Conservation (phyloP, 306 rosid genomes). For the Vigna nakashimae region DNA sequence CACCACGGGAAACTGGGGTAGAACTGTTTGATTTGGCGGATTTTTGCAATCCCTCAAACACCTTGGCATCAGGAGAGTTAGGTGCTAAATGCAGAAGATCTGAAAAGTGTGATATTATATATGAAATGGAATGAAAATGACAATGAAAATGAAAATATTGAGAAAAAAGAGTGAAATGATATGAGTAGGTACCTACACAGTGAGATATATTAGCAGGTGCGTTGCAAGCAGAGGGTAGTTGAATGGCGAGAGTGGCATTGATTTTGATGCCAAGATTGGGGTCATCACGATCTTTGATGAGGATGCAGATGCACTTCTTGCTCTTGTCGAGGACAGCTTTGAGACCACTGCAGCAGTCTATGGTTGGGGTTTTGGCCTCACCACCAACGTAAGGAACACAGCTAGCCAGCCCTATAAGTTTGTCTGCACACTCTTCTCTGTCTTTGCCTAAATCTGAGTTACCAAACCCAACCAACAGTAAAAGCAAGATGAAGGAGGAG, state of each 20-base stretch:
- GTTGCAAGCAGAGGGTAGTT: constrained; percentile 73
- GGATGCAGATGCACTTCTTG: constrained; percentile 78
- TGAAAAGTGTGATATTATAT: constrained; percentile 33
- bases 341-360: constrained; percentile 82
- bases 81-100: constrained; percentile 82
- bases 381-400: constrained; percentile 80
- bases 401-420: constrained; percentile 63
- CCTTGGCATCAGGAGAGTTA: constrained; percentile 69
- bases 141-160: background rate
- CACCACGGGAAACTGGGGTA: constrained; percentile 51
- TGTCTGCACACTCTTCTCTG: constrained; percentile 68
- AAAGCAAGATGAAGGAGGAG: background rate
- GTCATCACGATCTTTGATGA: constrained; percentile 76
- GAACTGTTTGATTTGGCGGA: constrained; percentile 37
- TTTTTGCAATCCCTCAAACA: constrained; percentile 56
- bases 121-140: background rate
- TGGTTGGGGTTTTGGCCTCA: constrained; percentile 65
- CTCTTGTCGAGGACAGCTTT: constrained; percentile 62
- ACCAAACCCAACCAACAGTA: constrained; percentile 41
- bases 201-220: constrained; percentile 62
- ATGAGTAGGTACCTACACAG: constrained; percentile 61
- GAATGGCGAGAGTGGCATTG: constrained; percentile 73
- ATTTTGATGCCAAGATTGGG: constrained; percentile 81
- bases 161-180: background rate
- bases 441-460: constrained; percentile 62